These are phyloP conservation scores for Paecilomyces formosus DNA, from an alignment of 2,329 filamentous ascomycete species.

Conservation along the genomic window DNA sequence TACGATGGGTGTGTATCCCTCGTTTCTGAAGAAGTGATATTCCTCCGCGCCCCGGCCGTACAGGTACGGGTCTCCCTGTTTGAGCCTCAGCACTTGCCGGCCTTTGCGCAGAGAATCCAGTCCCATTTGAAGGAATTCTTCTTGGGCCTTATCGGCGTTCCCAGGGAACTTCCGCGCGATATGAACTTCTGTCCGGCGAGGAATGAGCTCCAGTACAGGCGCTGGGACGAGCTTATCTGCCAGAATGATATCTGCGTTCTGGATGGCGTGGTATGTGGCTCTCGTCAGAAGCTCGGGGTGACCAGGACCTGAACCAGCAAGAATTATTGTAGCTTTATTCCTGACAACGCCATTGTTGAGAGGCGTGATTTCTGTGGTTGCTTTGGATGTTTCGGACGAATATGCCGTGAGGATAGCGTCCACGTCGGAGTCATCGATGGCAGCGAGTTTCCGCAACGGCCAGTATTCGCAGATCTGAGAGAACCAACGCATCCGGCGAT, in stretches of 20 bases:
- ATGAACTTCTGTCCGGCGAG: slow-evolving; percentile 77
- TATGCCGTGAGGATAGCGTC: slow-evolving; percentile 70
- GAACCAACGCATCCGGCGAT: slow-evolving; percentile 82
- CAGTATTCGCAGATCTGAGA: slow-evolving; percentile 98
- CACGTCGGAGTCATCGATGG: slow-evolving; percentile 73
- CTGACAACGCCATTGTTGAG: slow-evolving; percentile 3
- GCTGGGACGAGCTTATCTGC: slow-evolving; percentile 58
- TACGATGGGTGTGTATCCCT: slow-evolving; percentile 64
- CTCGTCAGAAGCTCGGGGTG: slow-evolving; percentile 86
- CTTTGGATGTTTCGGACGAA: slow-evolving; percentile 21
- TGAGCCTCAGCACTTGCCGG: slow-evolving; percentile 76
- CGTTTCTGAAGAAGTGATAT: slow-evolving; percentile 68
- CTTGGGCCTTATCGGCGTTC: slow-evolving; percentile 87
- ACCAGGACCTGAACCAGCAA: slow-evolving; percentile 87
- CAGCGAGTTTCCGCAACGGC: slow-evolving; percentile 75
- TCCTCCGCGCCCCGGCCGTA: slow-evolving; percentile 95
- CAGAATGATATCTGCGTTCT: slow-evolving; percentile 40
- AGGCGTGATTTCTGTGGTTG: slow-evolving; percentile 7
- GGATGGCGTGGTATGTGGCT: slow-evolving; percentile 41
- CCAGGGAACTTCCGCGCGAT: slow-evolving; percentile 97
- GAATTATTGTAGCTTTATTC: slow-evolving; percentile 63
- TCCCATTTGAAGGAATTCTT: slow-evolving; percentile 76
- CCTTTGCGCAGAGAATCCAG: slow-evolving; percentile 62
- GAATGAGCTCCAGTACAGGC: slow-evolving; percentile 79
- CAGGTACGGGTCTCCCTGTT: slow-evolving; percentile 94